These are phyloP conservation scores for Aspergillus uvarum DNA, from an alignment of 2,329 filamentous ascomycete species.

Conservation along the genomic window DNA sequence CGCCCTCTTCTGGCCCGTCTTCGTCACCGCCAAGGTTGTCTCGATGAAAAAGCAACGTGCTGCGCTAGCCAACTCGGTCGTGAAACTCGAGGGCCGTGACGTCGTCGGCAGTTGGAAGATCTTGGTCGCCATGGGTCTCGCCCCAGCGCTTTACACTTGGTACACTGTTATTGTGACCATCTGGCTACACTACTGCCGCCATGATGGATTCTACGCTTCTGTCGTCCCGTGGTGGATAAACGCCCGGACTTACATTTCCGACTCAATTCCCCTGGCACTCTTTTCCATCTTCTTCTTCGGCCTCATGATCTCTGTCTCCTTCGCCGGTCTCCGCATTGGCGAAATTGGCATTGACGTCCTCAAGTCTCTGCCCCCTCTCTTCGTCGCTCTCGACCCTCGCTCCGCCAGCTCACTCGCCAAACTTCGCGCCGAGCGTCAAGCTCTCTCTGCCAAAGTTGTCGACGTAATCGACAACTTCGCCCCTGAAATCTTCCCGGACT, in stretches of 20 bases:
- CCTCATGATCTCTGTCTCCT: conserved; percentile 72
- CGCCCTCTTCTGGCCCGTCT: conserved; percentile 83
- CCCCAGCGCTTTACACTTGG: conserved; percentile 76
- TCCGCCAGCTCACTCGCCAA: conserved; percentile 81
- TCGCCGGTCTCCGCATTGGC: conserved; percentile 88
- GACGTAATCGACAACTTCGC: conserved; percentile 92
- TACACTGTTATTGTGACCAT: conserved; percentile 74
- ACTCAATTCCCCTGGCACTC: conserved; percentile 1
- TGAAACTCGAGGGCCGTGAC: conserved; percentile 84
- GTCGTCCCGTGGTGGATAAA: conserved; percentile 72
- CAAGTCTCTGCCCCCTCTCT: conserved; percentile 86
- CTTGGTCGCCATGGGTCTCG: conserved; percentile 79
- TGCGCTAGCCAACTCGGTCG: conserved; percentile 78
- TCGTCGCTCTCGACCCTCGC: conserved; percentile 79
- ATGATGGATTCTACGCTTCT: conserved; percentile 76
- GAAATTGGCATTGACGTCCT: conserved; percentile 99
- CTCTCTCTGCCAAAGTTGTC: conserved; percentile 79
- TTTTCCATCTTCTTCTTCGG: conserved; percentile 67
- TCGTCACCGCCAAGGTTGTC: conserved; percentile 79
- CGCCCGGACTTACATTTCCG: conserved; percentile 6
- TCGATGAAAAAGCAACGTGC: conserved; percentile 78
- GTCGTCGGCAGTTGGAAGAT: conserved; percentile 95
- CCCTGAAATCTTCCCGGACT: conserved; percentile 96
- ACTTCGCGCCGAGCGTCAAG: conserved; percentile 69
- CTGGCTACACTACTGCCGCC: conserved; percentile 77